Percentiles rank a stretch among this genome's conserved stretches.
These are phyloP conservation scores for Thraustotheca clavata DNA, from an alignment of 352 stramenopile species.

Conservation along the genomic window DNA sequence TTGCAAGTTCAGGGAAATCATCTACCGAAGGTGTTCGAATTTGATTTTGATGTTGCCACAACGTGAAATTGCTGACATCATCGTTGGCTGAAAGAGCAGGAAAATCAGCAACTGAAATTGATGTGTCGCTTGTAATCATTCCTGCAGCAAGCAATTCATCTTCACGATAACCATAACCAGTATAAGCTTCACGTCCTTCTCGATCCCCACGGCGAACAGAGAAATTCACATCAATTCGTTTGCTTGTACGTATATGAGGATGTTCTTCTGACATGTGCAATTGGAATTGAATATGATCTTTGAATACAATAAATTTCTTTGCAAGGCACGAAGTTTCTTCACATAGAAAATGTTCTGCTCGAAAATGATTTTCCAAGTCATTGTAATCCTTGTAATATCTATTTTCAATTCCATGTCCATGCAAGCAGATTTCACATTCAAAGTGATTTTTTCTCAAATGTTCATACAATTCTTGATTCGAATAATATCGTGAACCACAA, in stretches of 20 bases:
- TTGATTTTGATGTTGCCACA: constrained; percentile 56
- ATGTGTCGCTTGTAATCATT: constrained; percentile 21
- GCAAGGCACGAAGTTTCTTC: constrained; percentile 71
- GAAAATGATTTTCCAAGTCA: constrained; percentile 87
- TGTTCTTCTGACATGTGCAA: constrained; percentile 75
- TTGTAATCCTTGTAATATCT: constrained; percentile 89
- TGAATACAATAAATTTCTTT: constrained; percentile 88
- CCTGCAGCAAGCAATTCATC: constrained; percentile 36
- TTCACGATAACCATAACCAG: constrained; percentile 37
- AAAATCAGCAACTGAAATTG: constrained; percentile 83
- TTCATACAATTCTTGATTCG: constrained; percentile 79
- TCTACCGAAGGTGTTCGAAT: constrained; percentile 39
- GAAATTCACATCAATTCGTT: constrained; percentile 84
- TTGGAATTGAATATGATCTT: constrained; percentile 77
- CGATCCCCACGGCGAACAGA: constrained; percentile 51
- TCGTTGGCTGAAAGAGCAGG: constrained; percentile 48
- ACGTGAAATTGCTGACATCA: constrained; percentile 29
- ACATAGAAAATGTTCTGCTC: constrained; percentile 81
- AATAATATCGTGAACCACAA: constrained; percentile 82
- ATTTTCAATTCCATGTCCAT: constrained; percentile 67
- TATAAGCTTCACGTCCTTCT: constrained; percentile 25
- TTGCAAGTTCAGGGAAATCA: constrained; percentile 56
- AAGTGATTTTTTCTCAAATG: constrained; percentile 89
- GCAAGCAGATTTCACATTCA: constrained; percentile 86
- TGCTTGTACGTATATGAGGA: constrained; percentile 73